Conservation (phyloP, 2,329 filamentous ascomycete genomes). For the Claviceps humidiphila region DNA sequence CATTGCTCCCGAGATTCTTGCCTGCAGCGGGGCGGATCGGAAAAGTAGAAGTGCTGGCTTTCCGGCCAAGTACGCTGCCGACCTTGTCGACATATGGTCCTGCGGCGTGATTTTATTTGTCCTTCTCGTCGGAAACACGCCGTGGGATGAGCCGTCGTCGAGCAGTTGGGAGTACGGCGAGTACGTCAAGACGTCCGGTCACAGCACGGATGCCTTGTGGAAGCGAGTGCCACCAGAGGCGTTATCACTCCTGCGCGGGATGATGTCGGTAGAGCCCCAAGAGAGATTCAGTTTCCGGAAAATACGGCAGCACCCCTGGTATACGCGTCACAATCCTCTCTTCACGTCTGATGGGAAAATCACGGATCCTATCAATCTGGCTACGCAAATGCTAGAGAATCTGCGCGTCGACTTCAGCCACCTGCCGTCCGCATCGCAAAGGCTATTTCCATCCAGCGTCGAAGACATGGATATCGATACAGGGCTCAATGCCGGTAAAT, state of each 20-base stretch:
- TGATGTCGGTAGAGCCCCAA: conserved; percentile 69
- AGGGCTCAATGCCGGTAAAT: conserved; percentile 28
- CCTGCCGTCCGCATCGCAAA: conserved; percentile 41
- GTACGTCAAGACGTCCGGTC: conserved; percentile 67
- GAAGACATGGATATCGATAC: conserved; percentile 62
- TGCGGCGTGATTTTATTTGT: conserved; percentile 98
- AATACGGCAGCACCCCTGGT: conserved; percentile 89
- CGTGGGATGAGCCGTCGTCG: conserved; percentile 85
- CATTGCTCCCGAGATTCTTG: conserved; percentile 83
- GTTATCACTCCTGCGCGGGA: conserved; percentile 74
- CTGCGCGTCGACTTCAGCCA: conserved; percentile 79
- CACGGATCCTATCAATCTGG: conserved; percentile 67
- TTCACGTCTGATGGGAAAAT: conserved; percentile 62
- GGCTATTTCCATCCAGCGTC: conserved; percentile 12
- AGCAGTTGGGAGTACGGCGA: conserved; percentile 85
- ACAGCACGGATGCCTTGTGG: conserved; percentile 79
- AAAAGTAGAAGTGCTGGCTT: conserved; percentile 29
- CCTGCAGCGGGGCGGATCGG: conserved; percentile 35
- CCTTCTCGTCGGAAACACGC: conserved; percentile 86
- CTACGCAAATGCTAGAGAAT: conserved; percentile 89
- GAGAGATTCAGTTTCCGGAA: conserved; percentile 76
- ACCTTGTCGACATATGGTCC: conserved; percentile 89
- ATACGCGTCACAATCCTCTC: conserved; percentile 67
- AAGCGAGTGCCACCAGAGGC: conserved; percentile 58
- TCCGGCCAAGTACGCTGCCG: conserved; percentile 51